A percentile compares a stretch with the other conserved stretches of the same genome.
These are phyloP conservation scores for Rubia peregrina DNA, from an alignment of 305 asterid species.

Conservation along the genomic window DNA sequence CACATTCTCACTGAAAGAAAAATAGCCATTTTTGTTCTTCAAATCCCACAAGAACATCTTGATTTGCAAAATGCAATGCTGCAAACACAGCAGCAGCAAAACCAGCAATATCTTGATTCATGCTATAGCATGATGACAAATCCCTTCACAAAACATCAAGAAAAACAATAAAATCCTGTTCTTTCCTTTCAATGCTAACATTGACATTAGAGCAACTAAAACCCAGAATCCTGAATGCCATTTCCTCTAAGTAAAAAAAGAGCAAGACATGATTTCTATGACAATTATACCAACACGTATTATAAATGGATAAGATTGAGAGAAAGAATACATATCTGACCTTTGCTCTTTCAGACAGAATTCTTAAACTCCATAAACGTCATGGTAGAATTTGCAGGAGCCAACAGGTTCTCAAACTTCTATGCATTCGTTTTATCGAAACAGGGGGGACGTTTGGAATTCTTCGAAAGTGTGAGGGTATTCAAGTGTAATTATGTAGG, in stretches of 20 bases:
- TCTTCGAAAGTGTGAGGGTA: neutral
- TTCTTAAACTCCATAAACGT: constrained; percentile 5
- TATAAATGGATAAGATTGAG: neutral
- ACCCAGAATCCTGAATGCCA: neutral
- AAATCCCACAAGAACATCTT: neutral
- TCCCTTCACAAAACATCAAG: constrained; percentile 6
- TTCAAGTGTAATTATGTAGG: neutral
- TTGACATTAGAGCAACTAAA: neutral
- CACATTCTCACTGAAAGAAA: constrained; percentile 21
- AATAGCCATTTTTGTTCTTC: constrained; percentile 29
- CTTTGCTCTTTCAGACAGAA: constrained; percentile 1
- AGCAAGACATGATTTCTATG: neutral
- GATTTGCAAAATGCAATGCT: constrained; percentile 4
- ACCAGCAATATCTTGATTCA: constrained; percentile 21
- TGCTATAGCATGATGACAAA: constrained; percentile 2
- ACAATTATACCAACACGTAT: too few species aligned
- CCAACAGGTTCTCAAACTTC: neutral
- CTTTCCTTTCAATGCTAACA: neutral
- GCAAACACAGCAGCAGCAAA: constrained; percentile 16
- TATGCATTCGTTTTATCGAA: constrained; percentile 10
- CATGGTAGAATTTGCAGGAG: neutral
- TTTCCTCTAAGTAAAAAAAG: neutral
- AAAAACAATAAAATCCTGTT: neutral
- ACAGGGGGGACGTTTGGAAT: neutral
- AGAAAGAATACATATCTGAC: neutral